Base-by-base conservation (phyloP, 192 early-diverging fungal genomes). In the Podila horticola region DNA sequence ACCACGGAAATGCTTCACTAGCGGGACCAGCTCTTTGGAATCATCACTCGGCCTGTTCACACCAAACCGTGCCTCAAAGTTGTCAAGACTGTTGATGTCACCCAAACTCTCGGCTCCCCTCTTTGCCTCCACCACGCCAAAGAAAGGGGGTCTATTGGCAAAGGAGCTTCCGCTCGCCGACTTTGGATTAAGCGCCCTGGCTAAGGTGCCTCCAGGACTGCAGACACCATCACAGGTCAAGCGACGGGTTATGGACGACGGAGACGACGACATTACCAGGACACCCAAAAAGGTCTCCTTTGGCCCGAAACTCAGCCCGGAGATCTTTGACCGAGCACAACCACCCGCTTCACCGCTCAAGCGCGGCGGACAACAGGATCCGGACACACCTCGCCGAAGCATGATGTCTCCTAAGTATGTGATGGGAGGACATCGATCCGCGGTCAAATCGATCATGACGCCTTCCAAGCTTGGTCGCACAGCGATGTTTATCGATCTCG, bases 241-340 rank as follows among this genome's bases (percentile, higher is more conserved):
- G 50, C 68, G 75, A 5, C 70, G 59, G 34, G 59, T 62, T 4
- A 10, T 26, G 17, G 49, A 61, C 0, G 75, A 79, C 36, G 57
- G 45, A n/a, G 58, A 61, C 3, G 24, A 20, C 22, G 13, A 31
- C 29, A 5, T 49, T 10, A 50, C 15, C n/a, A 36, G 74, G 51
- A 75, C 73, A n/a, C 70, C 69, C 2, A 83, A 75, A 34, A 83
- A 83, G 41, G 82, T 83, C n/a, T 72, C 82, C 19, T 91, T 91
- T 64, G 90, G 90, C 29, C 90, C 90, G 10, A 77, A 84, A 15
- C 72, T 91, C 20, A 86, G 86, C n/a, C 90, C 90, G 6, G 90
- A 91, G 67, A 59, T 91, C 69, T 91, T 90, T 68, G 88, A 89
- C 52, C 64, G 76, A n/a, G 29, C 67, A 3, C 83, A 85, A 22